Percentiles rank a stretch among this genome's conserved stretches.
Conservation (phyloP, 2,329 filamentous ascomycete genomes). For the Acrodontium crateriforme region DNA sequence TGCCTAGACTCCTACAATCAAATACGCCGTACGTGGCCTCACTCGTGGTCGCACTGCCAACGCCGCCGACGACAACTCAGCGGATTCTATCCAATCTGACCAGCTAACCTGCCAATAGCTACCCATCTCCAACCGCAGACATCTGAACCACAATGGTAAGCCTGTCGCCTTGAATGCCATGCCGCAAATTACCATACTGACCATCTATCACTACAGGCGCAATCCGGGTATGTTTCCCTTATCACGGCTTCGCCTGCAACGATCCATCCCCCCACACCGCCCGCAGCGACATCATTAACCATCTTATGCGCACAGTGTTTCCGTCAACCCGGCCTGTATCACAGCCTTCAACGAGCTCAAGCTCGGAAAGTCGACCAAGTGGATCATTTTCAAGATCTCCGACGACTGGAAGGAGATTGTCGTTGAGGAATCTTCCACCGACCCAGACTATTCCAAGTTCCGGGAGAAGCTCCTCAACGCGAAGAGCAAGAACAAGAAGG, state of each 20-base stretch:
- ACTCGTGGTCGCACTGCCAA: too few relatives aligned
- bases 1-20: too few relatives aligned
- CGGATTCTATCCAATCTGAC: too few relatives aligned
- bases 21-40: too few relatives aligned
- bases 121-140: too few relatives aligned
- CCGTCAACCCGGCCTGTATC: slow-evolving; percentile 58
- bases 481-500: slow-evolving; percentile 57
- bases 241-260: background rate
- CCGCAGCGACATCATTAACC: background rate
- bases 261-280: background rate
- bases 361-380: slow-evolving; percentile 64
- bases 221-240: background rate
- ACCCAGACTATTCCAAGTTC: slow-evolving; percentile 58
- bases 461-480: slow-evolving; percentile 62
- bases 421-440: slow-evolving; percentile 57
- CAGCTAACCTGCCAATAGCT: too few relatives aligned
- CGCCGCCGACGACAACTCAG: too few relatives aligned
- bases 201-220: background rate
- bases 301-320: slow-evolving; percentile 42
- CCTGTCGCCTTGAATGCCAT: too few relatives aligned
- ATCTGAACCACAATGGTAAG: too few relatives aligned
- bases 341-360: slow-evolving; percentile 65
- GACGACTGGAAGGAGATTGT: slow-evolving; percentile 73
- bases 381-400: slow-evolving; percentile 77
- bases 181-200: too few relatives aligned